Base-by-base conservation (phyloP, 352 stramenopile genomes). In the Globisporangium paroecandrum region DNA sequence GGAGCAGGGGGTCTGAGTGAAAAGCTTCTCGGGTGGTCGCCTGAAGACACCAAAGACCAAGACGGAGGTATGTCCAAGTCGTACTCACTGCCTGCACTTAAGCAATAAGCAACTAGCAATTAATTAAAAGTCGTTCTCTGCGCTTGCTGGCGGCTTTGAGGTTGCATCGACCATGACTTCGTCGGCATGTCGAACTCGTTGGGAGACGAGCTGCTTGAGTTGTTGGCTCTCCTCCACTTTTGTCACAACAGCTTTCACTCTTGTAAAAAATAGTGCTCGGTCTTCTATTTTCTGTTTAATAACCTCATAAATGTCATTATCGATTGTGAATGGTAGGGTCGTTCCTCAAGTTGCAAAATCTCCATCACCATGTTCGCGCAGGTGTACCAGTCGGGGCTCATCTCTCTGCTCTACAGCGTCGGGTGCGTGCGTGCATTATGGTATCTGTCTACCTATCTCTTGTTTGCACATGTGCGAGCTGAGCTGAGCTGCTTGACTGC, bases 351-450 rank as follows among this genome's bases (percentile, higher is more conserved):
- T 38, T 38, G 32, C 49, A 43, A 38, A 43, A 38, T 20, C 8
- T 13, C 3, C 9, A 2, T 29, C 9, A 12, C 12, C 61, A 87
- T 87, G 78, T 87, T 89, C 64, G 75, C 66, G 10, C 73, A 84
- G 65, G 58, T 60, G 38, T 89, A 77, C 59, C 78, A 89, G 58
- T 73, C 77, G 15, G 81, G 78, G 25, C 74, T 83, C 68, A 76
- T 89, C 67, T 89, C 81, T 61, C 62, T 87, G 56, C 71, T 89
- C 67, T 89, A 83, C 71, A 89, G 81, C 71, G 60, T 89, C 70
- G 81, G 78, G 81, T 89, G 66, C 57, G 77, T 76, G 13, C 15
- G 13, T 24, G 53, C 13, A 4, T 6, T n/a, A 3, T 46, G 3
- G 20, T 32, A 18, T 54, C 2, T 57, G 4, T 67, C 27, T 32